Evolutionary conservation across 176 grass and related monocot genomes (phyloP).

Genomic region (Melocanna baccifera): DNA sequence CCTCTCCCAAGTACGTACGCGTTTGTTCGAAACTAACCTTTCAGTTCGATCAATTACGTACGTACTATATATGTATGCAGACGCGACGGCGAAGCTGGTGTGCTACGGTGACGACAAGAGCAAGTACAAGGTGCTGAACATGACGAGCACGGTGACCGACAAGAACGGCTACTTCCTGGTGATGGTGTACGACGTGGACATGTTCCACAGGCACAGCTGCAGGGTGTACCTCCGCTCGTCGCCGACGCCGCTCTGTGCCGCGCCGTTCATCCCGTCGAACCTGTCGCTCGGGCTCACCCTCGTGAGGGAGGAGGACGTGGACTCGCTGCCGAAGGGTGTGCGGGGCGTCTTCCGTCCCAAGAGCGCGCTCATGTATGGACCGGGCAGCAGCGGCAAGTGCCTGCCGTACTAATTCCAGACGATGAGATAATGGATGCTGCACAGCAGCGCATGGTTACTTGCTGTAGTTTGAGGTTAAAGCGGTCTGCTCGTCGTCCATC

Average conservation of each 20-base stretch:
- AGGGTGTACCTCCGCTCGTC: constrained; percentile 38
- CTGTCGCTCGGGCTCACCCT: constrained; percentile 22
- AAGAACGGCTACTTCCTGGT: constrained; percentile 35
- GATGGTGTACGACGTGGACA: constrained; percentile 44
- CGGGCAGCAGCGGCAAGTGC: constrained; percentile 22
- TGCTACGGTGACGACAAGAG: too few species aligned
- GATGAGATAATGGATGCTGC: neutral
- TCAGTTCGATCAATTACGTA: too few species aligned
- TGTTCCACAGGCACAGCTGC: constrained; percentile 23
- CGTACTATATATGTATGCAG: too few species aligned
- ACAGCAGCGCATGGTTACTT: too few species aligned
- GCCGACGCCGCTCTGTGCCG: constrained; percentile 22
- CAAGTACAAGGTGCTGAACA: neutral
- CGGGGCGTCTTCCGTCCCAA: constrained; percentile 8
- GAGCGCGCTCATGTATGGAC: constrained; percentile 38
- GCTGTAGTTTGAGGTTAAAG: too few species aligned
- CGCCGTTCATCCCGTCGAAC: constrained; percentile 26
- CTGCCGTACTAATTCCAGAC: neutral
- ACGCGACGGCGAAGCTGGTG: constrained; percentile 49
- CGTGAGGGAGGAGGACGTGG: neutral
- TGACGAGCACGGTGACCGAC: constrained; percentile 37
- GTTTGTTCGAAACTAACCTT: too few species aligned
- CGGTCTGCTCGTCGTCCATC: too few species aligned
- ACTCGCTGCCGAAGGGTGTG: constrained; percentile 14
- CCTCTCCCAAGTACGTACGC: constrained; percentile 14